These are phyloP conservation scores for Bothriochloa decipiens DNA, from an alignment of 176 grass and related monocot genomes.

Conservation along the genomic window DNA sequence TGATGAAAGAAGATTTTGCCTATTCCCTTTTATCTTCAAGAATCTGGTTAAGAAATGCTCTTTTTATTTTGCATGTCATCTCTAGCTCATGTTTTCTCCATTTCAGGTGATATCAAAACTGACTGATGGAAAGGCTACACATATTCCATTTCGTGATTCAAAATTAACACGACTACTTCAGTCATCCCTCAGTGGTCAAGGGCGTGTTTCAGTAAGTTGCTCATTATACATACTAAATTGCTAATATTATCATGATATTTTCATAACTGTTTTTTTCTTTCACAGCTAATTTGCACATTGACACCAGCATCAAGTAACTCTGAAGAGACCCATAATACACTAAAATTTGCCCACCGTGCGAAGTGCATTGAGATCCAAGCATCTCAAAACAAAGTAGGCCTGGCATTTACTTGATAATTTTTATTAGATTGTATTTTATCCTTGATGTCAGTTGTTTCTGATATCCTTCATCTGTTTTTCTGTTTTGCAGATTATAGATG, in stretches of 20 bases:
- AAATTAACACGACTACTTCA: constrained; percentile 99
- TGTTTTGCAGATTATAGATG: constrained; percentile 89
- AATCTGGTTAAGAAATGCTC: constrained; percentile 25
- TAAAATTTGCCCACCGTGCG: constrained; percentile 98
- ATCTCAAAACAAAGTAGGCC: constrained; percentile 92
- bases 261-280: constrained; percentile 32
- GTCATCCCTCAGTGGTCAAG: constrained; percentile 98
- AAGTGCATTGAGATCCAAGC: constrained; percentile 97
- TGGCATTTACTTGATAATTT: constrained; percentile 36
- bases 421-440: constrained; percentile 34
- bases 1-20: neutral
- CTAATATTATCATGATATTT: constrained; percentile 28
- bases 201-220: constrained; percentile 90
- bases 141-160: constrained; percentile 97
- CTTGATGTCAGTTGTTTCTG: constrained; percentile 13
- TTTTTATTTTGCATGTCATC: constrained; percentile 30
- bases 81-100: neutral
- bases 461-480: constrained; percentile 34
- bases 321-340: constrained; percentile 96
- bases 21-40: constrained; percentile 18
- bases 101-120: constrained; percentile 98
- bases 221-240: neutral
- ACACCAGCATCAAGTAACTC: constrained; percentile 98
- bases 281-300: constrained; percentile 93
- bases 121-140: constrained; percentile 91